phyloP scores from a whole-genome alignment of 2,329 filamentous ascomycete species.

The Aspergillus intermedius region DNA sequence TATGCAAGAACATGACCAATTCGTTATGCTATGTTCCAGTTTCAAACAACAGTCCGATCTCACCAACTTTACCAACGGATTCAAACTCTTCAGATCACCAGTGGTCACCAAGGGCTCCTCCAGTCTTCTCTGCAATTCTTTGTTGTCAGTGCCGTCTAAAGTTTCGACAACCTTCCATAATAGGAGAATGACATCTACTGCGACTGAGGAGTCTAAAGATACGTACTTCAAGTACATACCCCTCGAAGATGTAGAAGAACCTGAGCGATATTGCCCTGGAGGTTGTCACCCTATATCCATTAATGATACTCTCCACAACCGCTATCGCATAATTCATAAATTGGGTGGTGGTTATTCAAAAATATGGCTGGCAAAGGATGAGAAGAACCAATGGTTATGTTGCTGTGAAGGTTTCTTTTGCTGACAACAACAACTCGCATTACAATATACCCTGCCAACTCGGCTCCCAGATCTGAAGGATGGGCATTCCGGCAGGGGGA shows the following conservation, averaged over 20 bases:
- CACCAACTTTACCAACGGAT: too few species aligned
- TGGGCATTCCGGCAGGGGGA: constrained; percentile 5
- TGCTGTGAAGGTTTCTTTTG: not conserved
- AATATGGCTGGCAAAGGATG: not conserved
- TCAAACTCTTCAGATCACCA: too few species aligned
- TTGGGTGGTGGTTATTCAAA: not conserved
- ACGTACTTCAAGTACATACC: not conserved
- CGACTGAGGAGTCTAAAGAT: too few species aligned
- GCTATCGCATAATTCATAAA: not conserved
- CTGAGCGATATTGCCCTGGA: not conserved
- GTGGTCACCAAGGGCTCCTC: too few species aligned
- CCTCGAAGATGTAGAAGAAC: not conserved
- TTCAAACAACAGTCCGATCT: too few species aligned
- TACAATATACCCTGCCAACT: not conserved
- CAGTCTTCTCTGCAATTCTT: too few species aligned
- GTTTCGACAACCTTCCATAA: too few species aligned
- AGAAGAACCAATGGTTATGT: not conserved
- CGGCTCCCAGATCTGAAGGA: not conserved
- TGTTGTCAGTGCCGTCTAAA: too few species aligned
- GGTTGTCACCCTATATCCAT: not conserved
- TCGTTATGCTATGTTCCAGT: too few species aligned
- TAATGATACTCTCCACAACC: not conserved
- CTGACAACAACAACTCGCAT: not conserved
- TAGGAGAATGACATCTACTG: too few species aligned
- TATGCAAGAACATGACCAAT: too few species aligned